Evolutionary conservation across 305 asterid species (phyloP).

Genomic region (Solanum hybrid): DNA sequence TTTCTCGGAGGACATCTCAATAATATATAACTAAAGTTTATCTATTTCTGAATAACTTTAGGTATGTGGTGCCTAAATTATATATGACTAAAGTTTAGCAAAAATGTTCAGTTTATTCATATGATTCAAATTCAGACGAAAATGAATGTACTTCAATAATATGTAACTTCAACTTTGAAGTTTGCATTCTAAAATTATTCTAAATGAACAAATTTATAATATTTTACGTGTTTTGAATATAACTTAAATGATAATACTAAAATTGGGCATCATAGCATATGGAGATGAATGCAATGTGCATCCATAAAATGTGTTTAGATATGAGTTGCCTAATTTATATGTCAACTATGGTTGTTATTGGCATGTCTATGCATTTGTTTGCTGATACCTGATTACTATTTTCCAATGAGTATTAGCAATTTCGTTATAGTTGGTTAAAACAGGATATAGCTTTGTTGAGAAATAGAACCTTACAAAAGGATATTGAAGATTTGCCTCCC

Average conservation of each 20-base stretch:
- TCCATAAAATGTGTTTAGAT: background rate
- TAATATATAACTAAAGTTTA: background rate
- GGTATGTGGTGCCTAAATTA: background rate
- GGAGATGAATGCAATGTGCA: background rate
- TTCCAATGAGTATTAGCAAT: background rate
- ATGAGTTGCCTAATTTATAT: background rate
- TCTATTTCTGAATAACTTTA: background rate
- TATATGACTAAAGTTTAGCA: background rate
- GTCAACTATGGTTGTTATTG: background rate
- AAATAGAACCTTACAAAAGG: conserved; percentile 25
- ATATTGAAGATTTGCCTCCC: conserved; percentile 22
- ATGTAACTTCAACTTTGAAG: background rate
- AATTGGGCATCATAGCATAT: background rate
- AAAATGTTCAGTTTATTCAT: background rate
- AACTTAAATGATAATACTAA: background rate
- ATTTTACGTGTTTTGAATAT: background rate
- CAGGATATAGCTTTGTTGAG: conserved; percentile 19
- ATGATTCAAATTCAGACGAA: background rate
- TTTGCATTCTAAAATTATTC: background rate
- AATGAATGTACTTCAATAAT: background rate
- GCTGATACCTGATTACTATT: background rate
- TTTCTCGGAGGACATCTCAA: background rate
- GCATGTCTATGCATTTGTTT: background rate
- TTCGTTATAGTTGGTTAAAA: conserved; percentile 4
- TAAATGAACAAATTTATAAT: background rate